These are phyloP conservation scores for Micractinium conductrix DNA, from an alignment of 139 green algal genomes.

Conservation along the genomic window DNA sequence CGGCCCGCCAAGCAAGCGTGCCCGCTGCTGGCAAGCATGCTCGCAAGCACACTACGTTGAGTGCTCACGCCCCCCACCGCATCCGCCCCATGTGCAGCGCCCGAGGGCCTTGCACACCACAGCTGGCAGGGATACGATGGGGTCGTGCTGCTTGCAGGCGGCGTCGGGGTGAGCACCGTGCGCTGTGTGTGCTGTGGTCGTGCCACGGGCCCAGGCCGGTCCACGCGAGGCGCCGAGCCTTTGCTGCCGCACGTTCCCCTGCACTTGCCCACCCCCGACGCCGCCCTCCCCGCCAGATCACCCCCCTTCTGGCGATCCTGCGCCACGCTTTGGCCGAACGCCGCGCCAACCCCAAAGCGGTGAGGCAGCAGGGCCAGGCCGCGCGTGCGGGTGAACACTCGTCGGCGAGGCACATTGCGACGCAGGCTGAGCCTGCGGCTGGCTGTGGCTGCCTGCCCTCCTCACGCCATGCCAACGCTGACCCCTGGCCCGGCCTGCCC, in stretches of 20 bases:
- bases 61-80: background rate
- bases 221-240: no score
- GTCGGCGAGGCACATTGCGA: no score
- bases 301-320: slow-evolving; percentile 35
- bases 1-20: no score
- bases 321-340: background rate
- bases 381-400: no score
- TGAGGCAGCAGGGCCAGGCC: background rate
- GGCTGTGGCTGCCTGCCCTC: background rate
- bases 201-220: no score
- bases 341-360: background rate
- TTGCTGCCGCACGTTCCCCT: no score
- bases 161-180: slow-evolving; percentile 49
- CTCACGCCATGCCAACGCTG: background rate
- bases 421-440: background rate
- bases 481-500: background rate
- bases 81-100: background rate
- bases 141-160: slow-evolving; percentile 42
- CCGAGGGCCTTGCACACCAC: background rate
- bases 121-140: slow-evolving; percentile 16
- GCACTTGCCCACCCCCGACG: no score
- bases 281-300: no score
- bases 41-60: no score
- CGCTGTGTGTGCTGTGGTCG: no score
- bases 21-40: no score